Conservation (phyloP, 768 basidiomycete species). For the Tricholomella constricta region DNA sequence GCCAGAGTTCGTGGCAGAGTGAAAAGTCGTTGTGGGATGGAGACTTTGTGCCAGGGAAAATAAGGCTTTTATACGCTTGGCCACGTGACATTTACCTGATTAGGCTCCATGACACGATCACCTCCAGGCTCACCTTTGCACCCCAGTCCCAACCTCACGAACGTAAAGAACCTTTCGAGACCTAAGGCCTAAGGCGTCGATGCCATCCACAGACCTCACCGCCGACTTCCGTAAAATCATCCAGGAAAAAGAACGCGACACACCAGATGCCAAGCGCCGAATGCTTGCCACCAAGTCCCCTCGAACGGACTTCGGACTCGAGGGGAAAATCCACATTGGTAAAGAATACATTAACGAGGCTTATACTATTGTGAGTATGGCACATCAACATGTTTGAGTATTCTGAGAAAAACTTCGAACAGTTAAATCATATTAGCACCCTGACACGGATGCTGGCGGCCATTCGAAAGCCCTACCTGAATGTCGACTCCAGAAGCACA, state of each 20-base stretch:
- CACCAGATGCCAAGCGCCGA: constrained; percentile 52
- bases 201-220: constrained; percentile 65
- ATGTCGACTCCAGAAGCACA: constrained; percentile 62
- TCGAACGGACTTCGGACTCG: constrained; percentile 35
- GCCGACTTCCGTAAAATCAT: constrained; percentile 58
- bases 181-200: constrained; percentile 24
- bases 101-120: constrained; percentile 5
- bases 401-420: not conserved
- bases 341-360: constrained; percentile 78
- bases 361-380: constrained; percentile 59
- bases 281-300: constrained; percentile 38
- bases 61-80: not conserved
- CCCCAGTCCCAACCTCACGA: not conserved
- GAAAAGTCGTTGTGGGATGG: not conserved
- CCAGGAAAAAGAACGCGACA: constrained; percentile 43
- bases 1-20: constrained; percentile 5
- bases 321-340: constrained; percentile 44
- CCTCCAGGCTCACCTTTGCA: not conserved
- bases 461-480: constrained; percentile 87
- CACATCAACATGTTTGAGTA: not conserved
- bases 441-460: constrained; percentile 70
- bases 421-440: constrained; percentile 76
- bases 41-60: not conserved
- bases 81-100: constrained; percentile 9
- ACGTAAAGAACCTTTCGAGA: constrained; percentile 1